Evolutionary conservation across 805 yeast genomes (phyloP).

Genomic region (Grigorovia humatica): DNA sequence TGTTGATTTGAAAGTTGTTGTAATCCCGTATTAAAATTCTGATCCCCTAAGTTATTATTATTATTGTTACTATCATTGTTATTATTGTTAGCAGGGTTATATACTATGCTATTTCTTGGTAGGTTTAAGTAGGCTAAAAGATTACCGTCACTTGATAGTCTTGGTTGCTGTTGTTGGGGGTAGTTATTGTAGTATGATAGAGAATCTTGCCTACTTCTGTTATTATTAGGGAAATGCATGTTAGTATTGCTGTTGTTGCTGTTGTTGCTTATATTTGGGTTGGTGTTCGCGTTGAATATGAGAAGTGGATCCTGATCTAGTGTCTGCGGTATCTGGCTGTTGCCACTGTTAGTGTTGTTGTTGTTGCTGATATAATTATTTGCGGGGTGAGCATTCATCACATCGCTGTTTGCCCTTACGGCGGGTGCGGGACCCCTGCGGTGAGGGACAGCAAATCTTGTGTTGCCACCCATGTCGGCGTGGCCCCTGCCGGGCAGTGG

Average conservation of each 20-base stretch:
- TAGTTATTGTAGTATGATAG: background rate
- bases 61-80: background rate
- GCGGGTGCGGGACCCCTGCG: background rate
- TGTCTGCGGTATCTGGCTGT: background rate
- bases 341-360: background rate
- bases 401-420: background rate
- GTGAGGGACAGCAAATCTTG: background rate
- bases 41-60: background rate
- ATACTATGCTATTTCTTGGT: constrained; percentile 8
- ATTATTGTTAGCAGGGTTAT: constrained; percentile 1
- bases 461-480: background rate
- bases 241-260: background rate
- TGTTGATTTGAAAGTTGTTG: background rate
- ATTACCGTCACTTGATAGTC: constrained; percentile 18
- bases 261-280: background rate
- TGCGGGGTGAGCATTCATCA: background rate
- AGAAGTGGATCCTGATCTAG: background rate
- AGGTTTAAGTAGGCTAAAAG: constrained; percentile 20
- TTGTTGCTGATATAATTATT: background rate
- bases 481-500: background rate
- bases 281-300: background rate
- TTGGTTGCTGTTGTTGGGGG: constrained; percentile 5
- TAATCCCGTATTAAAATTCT: background rate
- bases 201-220: background rate
- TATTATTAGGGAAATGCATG: background rate